Percentiles rank a stretch among this genome's conserved stretches.
Evolutionary conservation across 441 rosid species (phyloP).

Genomic region (California macrophylla): DNA sequence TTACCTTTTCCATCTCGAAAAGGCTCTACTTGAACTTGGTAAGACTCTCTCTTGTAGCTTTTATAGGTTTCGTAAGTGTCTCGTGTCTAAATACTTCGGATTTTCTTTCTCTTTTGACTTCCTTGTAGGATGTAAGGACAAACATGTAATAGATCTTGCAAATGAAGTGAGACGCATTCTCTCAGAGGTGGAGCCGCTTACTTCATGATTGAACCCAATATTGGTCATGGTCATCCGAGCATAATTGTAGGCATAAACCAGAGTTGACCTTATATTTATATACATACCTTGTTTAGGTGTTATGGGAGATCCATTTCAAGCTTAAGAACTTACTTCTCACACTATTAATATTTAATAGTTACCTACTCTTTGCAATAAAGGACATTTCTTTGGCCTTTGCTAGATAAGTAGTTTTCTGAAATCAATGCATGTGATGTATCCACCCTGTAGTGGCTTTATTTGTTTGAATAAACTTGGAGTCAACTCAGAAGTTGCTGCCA

Average conservation of each 20-base stretch:
- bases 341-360: too few relatives aligned
- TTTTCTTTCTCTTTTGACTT: not conserved
- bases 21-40: constrained; percentile 56
- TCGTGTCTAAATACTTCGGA: too few relatives aligned
- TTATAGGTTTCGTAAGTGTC: not conserved
- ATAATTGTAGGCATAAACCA: too few relatives aligned
- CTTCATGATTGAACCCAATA: constrained; percentile 4
- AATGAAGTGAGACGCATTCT: constrained; percentile 52
- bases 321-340: not conserved
- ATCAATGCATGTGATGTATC: too few relatives aligned
- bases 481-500: too few relatives aligned
- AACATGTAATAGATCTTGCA: constrained; percentile 63
- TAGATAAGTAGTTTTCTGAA: too few relatives aligned
- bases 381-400: not conserved
- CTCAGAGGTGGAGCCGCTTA: constrained; percentile 23
- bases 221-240: too few relatives aligned
- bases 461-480: too few relatives aligned
- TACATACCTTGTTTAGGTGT: too few relatives aligned
- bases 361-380: too few relatives aligned
- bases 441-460: too few relatives aligned
- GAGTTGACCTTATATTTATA: too few relatives aligned
- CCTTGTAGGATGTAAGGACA: constrained; percentile 51
- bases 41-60: not conserved
- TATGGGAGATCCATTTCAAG: not conserved
- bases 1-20: constrained; percentile 66